Conservation (phyloP, 1,284 basidiomycete species). For the Heliocybe sulcata region DNA sequence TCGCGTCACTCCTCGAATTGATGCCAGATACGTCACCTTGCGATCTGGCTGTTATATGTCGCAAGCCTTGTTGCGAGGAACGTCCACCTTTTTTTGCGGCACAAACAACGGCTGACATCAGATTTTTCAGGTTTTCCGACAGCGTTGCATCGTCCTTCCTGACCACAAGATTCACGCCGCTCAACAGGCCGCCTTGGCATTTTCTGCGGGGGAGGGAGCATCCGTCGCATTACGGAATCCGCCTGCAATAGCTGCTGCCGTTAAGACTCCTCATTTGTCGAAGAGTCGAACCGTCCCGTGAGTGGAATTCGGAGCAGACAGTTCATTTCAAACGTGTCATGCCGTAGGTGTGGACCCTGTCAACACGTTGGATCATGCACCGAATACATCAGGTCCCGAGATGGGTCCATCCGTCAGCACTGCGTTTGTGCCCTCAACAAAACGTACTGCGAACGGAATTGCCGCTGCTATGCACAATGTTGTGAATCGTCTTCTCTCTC, state of each 20-base stretch:
- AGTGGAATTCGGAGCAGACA: not conserved
- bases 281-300: not conserved
- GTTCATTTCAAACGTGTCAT: not conserved
- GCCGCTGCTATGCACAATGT: constrained; percentile 33
- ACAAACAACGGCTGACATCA: not conserved
- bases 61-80: constrained; percentile 38
- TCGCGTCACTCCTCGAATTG: constrained; percentile 23
- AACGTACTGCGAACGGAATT: constrained; percentile 31
- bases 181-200: not conserved
- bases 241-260: not conserved
- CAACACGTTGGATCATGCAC: constrained; percentile 37
- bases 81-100: not conserved
- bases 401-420: not conserved
- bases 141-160: not conserved
- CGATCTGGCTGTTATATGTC: constrained; percentile 33
- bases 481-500: constrained; percentile 24
- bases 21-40: constrained; percentile 33
- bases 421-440: constrained; percentile 33
- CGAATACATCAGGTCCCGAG: constrained; percentile 7
- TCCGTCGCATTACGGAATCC: not conserved
- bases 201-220: not conserved
- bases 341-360: constrained; percentile 25
- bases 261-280: not conserved
- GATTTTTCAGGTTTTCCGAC: not conserved
- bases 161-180: not conserved